These are phyloP conservation scores for Danielia oregonensis DNA, from an alignment of 805 yeast genomes.

Conservation along the genomic window DNA sequence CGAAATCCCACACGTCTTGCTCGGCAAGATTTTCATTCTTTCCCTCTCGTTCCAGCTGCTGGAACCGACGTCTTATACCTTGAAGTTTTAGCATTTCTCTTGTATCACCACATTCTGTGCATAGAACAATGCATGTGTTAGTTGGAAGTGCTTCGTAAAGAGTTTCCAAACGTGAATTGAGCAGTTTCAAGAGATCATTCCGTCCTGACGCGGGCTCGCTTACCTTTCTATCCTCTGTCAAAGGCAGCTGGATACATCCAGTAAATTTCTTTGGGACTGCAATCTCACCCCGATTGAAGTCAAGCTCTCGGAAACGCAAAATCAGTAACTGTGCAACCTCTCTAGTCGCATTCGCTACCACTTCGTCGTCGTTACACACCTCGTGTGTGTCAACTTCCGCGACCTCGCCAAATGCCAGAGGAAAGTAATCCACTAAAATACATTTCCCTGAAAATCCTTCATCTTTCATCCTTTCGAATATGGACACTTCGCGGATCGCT, in stretches of 20 bases:
- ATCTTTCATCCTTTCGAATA: constrained; percentile 20
- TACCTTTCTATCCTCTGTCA: constrained; percentile 8
- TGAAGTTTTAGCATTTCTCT: constrained; percentile 46
- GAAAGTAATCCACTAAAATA: constrained; percentile 23
- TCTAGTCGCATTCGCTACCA: constrained; percentile 38
- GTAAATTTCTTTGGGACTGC: constrained; percentile 18
- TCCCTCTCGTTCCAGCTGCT: constrained; percentile 39
- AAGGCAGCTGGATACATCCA: constrained; percentile 13
- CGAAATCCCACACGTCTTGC: constrained; percentile 51
- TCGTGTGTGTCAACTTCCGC: constrained; percentile 4
- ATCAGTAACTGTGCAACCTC: constrained; percentile 42
- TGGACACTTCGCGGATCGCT: constrained; percentile 21
- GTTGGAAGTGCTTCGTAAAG: constrained; percentile 54
- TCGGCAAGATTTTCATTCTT: constrained; percentile 38
- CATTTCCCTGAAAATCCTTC: constrained; percentile 5
- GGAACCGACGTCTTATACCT: constrained; percentile 38
- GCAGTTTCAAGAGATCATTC: constrained; percentile 19
- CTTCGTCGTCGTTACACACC: constrained; percentile 59
- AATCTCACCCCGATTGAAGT: constrained; percentile 34
- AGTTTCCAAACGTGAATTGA: constrained; percentile 43
- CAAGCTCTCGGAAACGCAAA: constrained; percentile 58
- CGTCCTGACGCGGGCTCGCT: constrained; percentile 7
- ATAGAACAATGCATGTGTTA: constrained; percentile 56
- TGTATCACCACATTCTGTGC: constrained; percentile 63
- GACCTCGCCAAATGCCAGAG: constrained; percentile 17